Evolutionary conservation across 768 basidiomycete species (phyloP), one percentile per base, ranked within the genome.

Genomic region (Psilocybe subaeruginosa): DNA sequence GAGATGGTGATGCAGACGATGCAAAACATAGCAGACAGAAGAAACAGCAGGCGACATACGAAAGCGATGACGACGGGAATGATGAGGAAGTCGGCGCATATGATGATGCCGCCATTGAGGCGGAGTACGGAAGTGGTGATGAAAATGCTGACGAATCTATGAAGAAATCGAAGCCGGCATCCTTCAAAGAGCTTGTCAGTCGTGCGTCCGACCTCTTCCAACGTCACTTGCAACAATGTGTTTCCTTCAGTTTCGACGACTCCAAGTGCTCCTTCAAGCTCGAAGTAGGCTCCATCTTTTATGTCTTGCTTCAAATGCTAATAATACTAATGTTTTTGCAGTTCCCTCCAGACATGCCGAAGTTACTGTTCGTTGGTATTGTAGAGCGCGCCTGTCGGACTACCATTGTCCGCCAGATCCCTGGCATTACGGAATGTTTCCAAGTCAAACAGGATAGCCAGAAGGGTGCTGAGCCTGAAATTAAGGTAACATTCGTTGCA

Each of bases 291-390:
- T 56, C 19, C 11, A n/a, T 58, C 35, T 56, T 16, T 29, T 41
- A 14, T 33, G n/a, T 5, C 23, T 43, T 23, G 23, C 56, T n/a
- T 12, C 54, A 41, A 56, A 5, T 49, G 54, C 33, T 54, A 62
- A 57, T 43, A 54, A 37, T 57, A 17, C 55, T 51, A 37, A 46
- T 37, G 54, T 59, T 17, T 17, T n/a, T 62, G 14, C 17, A 99
- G 95, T 96, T 99, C 78, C 79, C 84, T 9, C 85, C 91, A 47
- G 87, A 92, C 68, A 89, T 95, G 72, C 95, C 95, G 9, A 99
- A 99, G 75, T 82, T 99, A 35, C 81, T 99, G 19, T 83, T 99
- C 46, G 94, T 99, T 51, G 97, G 95, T 50, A 87, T 99, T 63
- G 83, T 99, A 59, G 97, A 99, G 73, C 83, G 89, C 56, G 86